Evolutionary conservation across 352 stramenopile species (phyloP).

Genomic region (Saprolegnia parasitica): DNA sequence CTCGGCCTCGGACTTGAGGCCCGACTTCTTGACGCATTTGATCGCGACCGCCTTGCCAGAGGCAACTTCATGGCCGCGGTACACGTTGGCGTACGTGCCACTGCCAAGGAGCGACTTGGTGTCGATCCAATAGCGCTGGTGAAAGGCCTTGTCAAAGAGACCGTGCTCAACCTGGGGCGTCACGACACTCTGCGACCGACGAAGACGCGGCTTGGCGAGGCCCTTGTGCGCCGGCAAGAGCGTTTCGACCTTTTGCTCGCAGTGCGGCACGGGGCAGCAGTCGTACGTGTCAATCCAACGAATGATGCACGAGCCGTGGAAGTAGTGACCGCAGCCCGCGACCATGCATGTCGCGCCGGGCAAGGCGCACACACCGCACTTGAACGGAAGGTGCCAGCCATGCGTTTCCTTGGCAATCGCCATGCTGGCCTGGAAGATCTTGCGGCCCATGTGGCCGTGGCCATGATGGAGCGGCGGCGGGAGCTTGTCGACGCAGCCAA

Average conservation of each 20-base stretch:
- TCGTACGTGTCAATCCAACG: slow-evolving; percentile 13
- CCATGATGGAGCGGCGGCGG: background rate
- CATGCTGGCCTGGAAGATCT: slow-evolving; percentile 23
- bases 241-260: slow-evolving; percentile 17
- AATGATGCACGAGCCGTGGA: slow-evolving; percentile 28
- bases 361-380: slow-evolving; percentile 17
- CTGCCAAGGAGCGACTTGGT: slow-evolving; percentile 5
- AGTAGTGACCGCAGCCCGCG: slow-evolving; percentile 25
- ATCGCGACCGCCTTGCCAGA: slow-evolving; percentile 21
- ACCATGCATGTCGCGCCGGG: slow-evolving; percentile 22
- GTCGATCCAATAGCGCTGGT: slow-evolving; percentile 9
- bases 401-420: slow-evolving; percentile 28
- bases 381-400: slow-evolving; percentile 22
- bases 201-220: slow-evolving; percentile 12
- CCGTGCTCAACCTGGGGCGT: background rate
- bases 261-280: slow-evolving; percentile 15
- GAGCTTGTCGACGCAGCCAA: slow-evolving; percentile 17
- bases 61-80: slow-evolving; percentile 16
- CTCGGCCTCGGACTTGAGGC: slow-evolving; percentile 27
- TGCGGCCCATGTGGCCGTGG: slow-evolving; percentile 12
- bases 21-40: slow-evolving; percentile 24
- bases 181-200: slow-evolving; percentile 16
- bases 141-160: slow-evolving; percentile 23
- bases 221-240: slow-evolving; percentile 17
- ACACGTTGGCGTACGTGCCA: slow-evolving; percentile 24